Evolutionary conservation across 2,329 filamentous ascomycete genomes (phyloP).

Genomic region (Monilinia polystroma): DNA sequence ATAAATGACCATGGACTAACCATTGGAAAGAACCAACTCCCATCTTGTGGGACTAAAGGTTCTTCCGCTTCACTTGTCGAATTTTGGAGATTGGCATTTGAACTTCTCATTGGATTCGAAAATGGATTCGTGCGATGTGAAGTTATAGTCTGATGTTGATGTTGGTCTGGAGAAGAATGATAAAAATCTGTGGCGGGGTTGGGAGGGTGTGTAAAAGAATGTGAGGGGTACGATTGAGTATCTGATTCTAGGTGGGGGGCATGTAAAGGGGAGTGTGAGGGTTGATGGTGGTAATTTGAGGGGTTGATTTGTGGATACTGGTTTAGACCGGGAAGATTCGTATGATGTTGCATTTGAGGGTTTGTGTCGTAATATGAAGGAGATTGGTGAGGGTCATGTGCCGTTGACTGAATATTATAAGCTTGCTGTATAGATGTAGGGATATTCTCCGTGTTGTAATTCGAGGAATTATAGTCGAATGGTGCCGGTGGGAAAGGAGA

Average conservation of each 20-base stretch:
- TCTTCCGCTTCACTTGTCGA: not conserved
- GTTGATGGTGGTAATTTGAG: not conserved
- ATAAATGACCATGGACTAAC: constrained; percentile 1
- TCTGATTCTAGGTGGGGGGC: not conserved
- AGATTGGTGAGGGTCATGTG: not conserved
- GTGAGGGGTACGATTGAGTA: not conserved
- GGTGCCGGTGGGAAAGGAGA: not conserved
- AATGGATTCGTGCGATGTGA: not conserved
- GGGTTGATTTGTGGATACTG: not conserved
- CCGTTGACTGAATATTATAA: not conserved
- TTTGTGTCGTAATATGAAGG: not conserved
- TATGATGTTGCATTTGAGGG: not conserved
- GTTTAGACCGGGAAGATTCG: not conserved
- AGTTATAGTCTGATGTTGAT: not conserved
- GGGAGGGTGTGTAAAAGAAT: not conserved
- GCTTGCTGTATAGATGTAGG: not conserved
- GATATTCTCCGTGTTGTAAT: not conserved
- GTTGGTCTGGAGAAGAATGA: constrained; percentile 1
- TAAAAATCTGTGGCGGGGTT: constrained; percentile 7
- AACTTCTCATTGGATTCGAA: not conserved
- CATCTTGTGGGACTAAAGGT: not conserved
- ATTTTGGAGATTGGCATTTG: not conserved
- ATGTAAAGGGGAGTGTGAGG: not conserved
- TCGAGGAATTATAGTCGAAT: not conserved
- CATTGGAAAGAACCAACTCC: constrained; percentile 11